Conservation (phyloP, 2,329 filamentous ascomycete genomes). For the Calonectria fujianensis region DNA sequence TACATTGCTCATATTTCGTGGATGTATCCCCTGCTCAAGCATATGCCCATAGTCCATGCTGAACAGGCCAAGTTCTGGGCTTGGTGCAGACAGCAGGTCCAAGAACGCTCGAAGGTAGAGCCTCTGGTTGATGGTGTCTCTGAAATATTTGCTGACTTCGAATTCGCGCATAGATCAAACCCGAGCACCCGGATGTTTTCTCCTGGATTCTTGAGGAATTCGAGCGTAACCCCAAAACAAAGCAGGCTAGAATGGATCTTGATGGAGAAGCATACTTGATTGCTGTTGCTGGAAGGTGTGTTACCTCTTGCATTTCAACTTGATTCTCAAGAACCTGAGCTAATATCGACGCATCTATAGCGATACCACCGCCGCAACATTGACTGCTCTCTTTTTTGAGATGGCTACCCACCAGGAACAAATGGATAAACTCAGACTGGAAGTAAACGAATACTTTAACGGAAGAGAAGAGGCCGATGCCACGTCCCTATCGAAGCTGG, state of each 20-base stretch:
- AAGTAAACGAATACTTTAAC: constrained; percentile 8
- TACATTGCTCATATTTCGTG: constrained; percentile 50
- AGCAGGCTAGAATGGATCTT: constrained; percentile 30
- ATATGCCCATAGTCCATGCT: constrained; percentile 32
- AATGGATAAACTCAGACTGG: not conserved
- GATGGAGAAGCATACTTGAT: constrained; percentile 38
- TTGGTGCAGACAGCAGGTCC: constrained; percentile 41
- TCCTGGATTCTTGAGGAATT: constrained; percentile 54
- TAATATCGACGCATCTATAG: not conserved
- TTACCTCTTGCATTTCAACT: constrained; percentile 26
- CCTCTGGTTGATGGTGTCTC: not conserved
- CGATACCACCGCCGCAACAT: constrained; percentile 7
- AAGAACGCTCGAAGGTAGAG: constrained; percentile 35
- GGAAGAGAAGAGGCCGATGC: not conserved
- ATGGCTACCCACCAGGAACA: constrained; percentile 11
- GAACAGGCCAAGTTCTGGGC: constrained; percentile 37
- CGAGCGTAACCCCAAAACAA: constrained; percentile 46
- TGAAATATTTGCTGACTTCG: not conserved
- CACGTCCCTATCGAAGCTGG: not conserved
- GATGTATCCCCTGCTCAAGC: constrained; percentile 42
- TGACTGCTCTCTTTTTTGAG: constrained; percentile 9
- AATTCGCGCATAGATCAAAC: constrained; percentile 13
- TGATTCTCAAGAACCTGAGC: not conserved
- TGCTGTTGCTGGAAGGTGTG: constrained; percentile 36
- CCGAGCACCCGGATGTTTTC: constrained; percentile 56